phyloP scores from a whole-genome alignment of 2,329 filamentous ascomycete genomes.

The Fulvia fulva region DNA sequence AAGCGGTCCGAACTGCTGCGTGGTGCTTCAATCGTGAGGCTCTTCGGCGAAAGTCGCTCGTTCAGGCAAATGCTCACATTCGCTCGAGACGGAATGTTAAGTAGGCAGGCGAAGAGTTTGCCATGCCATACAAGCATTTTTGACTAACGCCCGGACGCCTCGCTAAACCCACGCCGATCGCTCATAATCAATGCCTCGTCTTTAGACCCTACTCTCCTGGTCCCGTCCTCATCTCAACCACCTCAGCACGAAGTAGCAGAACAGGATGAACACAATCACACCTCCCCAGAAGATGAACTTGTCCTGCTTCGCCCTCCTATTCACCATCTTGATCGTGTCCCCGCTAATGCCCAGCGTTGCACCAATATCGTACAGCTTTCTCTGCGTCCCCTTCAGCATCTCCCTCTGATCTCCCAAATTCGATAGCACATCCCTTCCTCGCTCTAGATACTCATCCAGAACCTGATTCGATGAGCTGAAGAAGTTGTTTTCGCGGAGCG shows the following conservation, averaged over 20 bases:
- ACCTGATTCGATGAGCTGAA: slow-evolving; percentile 76
- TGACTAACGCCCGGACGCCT: too few relatives aligned
- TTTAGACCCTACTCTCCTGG: too few relatives aligned
- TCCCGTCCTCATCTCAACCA: slow-evolving; percentile 75
- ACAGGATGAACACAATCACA: slow-evolving; percentile 79
- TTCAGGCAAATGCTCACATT: too few relatives aligned
- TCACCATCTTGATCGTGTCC: slow-evolving; percentile 95
- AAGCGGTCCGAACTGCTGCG: too few relatives aligned
- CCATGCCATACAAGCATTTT: too few relatives aligned
- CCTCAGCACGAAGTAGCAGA: slow-evolving; percentile 88
- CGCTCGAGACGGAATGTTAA: too few relatives aligned
- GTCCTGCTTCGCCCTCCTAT: slow-evolving; percentile 84
- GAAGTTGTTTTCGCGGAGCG: slow-evolving; percentile 85
- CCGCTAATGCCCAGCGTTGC: slow-evolving; percentile 91
- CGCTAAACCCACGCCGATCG: neutral
- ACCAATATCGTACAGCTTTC: slow-evolving; percentile 82
- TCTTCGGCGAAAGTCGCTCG: too few relatives aligned
- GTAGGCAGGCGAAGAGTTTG: too few relatives aligned
- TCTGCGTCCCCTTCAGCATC: slow-evolving; percentile 92
- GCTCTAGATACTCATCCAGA: slow-evolving; percentile 88
- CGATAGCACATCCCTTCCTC: slow-evolving; percentile 82
- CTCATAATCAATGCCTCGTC: too few relatives aligned
- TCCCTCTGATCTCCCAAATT: slow-evolving; percentile 87
- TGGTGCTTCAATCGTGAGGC: too few relatives aligned
- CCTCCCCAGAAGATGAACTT: slow-evolving; percentile 97